A percentile compares a stretch with the other conserved stretches of the same genome.
These are phyloP conservation scores for Carex littledalei DNA, from an alignment of 176 grass and related monocot species.

Conservation along the genomic window DNA sequence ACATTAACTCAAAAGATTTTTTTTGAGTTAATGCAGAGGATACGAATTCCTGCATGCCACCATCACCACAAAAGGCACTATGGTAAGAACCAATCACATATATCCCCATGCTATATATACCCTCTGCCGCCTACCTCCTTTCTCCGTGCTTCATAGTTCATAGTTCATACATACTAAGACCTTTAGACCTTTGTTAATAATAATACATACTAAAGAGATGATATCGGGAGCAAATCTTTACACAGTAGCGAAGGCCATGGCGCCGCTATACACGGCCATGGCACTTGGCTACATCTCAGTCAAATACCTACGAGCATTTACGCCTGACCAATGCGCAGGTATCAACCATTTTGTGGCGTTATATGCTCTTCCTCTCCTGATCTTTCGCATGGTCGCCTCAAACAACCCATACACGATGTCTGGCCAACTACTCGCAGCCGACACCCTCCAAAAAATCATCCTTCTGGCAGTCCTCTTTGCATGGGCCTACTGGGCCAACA, in stretches of 20 bases:
- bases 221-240: constrained; percentile 14
- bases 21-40: too few species aligned
- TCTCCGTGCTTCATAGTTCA: not conserved
- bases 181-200: not conserved
- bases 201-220: constrained; percentile 7
- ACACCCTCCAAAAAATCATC: constrained; percentile 66
- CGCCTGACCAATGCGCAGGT: constrained; percentile 59
- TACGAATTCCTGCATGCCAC: not conserved
- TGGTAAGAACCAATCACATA: not conserved
- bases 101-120: constrained; percentile 9
- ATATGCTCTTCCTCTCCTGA: constrained; percentile 59
- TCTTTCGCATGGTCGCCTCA: constrained; percentile 72
- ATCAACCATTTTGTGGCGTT: constrained; percentile 89
- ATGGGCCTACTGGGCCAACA: constrained; percentile 37
- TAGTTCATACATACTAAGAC: not conserved
- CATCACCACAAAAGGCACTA: not conserved
- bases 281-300: constrained; percentile 57
- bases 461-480: constrained; percentile 45
- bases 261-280: constrained; percentile 72
- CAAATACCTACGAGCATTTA: constrained; percentile 52
- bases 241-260: constrained; percentile 68
- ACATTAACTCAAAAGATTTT: too few species aligned
- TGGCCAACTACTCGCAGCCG: constrained; percentile 56
- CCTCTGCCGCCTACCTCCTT: not conserved
- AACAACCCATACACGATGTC: constrained; percentile 79